Evolutionary conservation across 768 basidiomycete genomes (phyloP).

Genomic region (Mycena rebaudengoi): DNA sequence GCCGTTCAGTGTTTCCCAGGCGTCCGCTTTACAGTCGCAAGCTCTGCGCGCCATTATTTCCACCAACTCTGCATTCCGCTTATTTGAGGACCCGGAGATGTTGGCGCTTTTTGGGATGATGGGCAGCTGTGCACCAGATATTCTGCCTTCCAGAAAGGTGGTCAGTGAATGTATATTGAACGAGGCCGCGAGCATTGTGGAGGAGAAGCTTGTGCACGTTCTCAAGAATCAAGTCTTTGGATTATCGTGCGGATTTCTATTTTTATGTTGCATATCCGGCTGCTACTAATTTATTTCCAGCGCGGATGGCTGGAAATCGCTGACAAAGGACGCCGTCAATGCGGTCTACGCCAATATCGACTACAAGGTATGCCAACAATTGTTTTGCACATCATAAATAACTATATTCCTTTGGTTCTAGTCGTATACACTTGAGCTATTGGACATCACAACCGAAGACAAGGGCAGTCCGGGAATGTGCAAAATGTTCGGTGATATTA

Average conservation of each 20-base stretch:
- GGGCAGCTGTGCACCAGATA: background rate
- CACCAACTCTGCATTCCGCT: background rate
- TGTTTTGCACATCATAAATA: background rate
- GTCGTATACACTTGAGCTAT: constrained; percentile 5
- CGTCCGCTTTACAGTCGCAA: background rate
- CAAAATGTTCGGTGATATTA: background rate
- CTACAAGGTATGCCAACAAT: background rate
- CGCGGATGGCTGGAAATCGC: constrained; percentile 6
- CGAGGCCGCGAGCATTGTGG: background rate
- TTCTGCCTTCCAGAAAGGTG: constrained; percentile 11
- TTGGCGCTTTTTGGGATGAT: constrained; percentile 4
- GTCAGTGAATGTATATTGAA: constrained; percentile 1
- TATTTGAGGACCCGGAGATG: constrained; percentile 6
- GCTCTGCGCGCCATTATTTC: background rate
- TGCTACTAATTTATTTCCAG: background rate
- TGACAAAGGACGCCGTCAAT: background rate
- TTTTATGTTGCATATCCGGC: background rate
- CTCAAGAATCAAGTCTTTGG: background rate
- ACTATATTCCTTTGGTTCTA: background rate
- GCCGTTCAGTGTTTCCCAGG: background rate
- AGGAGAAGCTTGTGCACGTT: background rate
- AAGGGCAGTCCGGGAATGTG: constrained; percentile 12
- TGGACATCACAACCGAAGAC: background rate
- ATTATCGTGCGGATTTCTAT: background rate
- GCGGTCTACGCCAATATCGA: background rate